Conservation (phyloP, 2,329 filamentous ascomycete species). For the Sporothrix mexicana region DNA sequence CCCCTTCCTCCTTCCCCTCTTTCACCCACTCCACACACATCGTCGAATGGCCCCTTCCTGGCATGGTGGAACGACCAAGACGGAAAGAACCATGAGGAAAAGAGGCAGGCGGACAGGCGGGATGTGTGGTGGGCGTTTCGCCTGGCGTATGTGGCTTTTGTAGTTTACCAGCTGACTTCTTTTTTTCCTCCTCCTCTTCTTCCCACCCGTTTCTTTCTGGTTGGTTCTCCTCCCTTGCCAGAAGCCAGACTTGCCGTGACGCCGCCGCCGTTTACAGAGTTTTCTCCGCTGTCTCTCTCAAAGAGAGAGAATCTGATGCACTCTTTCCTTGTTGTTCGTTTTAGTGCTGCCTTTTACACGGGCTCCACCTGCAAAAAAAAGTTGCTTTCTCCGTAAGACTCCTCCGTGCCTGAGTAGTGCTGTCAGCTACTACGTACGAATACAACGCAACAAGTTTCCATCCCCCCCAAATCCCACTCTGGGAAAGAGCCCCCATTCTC, state of each 20-base stretch:
- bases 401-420: not conserved
- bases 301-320: not conserved
- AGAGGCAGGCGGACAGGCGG: not conserved
- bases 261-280: not conserved
- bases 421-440: not conserved
- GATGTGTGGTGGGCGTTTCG: not conserved
- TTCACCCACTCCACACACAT: conserved; percentile 11
- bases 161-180: conserved; percentile 1
- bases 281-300: not conserved
- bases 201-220: not conserved
- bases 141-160: not conserved
- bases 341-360: not conserved
- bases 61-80: conserved; percentile 5
- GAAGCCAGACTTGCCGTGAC: not conserved
- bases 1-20: conserved; percentile 1
- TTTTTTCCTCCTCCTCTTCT: not conserved
- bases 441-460: not conserved
- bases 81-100: conserved; percentile 1
- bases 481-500: not conserved
- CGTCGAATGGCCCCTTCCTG: conserved; percentile 26
- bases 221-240: conserved; percentile 6
- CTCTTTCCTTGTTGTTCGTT: conserved; percentile 5
- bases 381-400: conserved; percentile 3
- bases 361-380: conserved; percentile 5
- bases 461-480: not conserved